Conservation (phyloP, 331 rosid species). For the Dryas integrifolia region DNA sequence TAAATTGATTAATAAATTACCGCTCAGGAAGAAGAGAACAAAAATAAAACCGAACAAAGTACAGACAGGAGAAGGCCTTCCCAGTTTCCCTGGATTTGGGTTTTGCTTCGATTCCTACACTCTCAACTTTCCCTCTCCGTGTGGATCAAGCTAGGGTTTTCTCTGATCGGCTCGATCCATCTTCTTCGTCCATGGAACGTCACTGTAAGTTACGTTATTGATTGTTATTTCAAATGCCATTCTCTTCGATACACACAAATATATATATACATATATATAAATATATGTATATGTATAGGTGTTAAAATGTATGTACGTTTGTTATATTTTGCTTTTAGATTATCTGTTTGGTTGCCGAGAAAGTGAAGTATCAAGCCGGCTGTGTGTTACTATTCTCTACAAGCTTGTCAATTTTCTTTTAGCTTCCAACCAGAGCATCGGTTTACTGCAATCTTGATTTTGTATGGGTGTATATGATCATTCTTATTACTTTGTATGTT, state of each 20-base stretch:
- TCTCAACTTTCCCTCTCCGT: background rate
- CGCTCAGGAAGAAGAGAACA: background rate
- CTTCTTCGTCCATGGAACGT: constrained; percentile 1
- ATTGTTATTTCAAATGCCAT: background rate
- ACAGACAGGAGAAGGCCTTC: background rate
- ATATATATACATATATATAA: background rate
- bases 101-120: constrained; percentile 25
- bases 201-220: constrained; percentile 10
- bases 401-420: background rate
- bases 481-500: no score
- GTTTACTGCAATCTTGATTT: background rate
- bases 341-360: constrained; percentile 32
- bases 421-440: background rate
- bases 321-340: constrained; percentile 11
- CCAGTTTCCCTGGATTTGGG: constrained; percentile 6
- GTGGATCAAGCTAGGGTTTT: constrained; percentile 31
- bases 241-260: no score
- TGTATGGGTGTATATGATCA: background rate
- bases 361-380: constrained; percentile 10
- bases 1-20: background rate
- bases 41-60: background rate
- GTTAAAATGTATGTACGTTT: background rate
- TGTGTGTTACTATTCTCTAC: background rate
- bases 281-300: no score
- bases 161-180: constrained; percentile 27